Evolutionary conservation across 805 yeast genomes (phyloP), one percentile per base, ranked within the genome.

Genomic region (Saturnispora sekii): DNA sequence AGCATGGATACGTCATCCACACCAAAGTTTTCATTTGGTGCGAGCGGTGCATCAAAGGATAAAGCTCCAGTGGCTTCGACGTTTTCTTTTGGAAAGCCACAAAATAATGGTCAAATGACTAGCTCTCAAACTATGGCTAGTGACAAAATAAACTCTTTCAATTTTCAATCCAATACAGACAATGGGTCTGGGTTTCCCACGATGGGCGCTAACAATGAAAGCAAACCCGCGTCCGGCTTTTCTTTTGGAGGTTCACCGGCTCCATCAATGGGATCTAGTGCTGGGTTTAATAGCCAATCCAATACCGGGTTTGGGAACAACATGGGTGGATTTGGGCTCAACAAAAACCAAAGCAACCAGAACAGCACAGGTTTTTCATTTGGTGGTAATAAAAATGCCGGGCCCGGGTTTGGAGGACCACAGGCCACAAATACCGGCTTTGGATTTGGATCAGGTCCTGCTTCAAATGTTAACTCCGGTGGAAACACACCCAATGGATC

Each of bases 371-470:
- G 29, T 7, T 16, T 38, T 4, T 35, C 39, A 10, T 16, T 21
- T 21, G 26, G 26, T 21, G 26, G 26, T 21, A 5, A 4, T 21
- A 21, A 21, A 8, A 21, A 21, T 8, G 26, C 26, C 8, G 26
- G 26, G 26, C 6, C 45, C 15, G 31, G 36, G 7, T 28, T 39
- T 36, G 43, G 45, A 18, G 32, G 12, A 17, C 12, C 32, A n/a
- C 10, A 30, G 15, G 11, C 18, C 11, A 31, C 32, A 17, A 31
- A 16, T 18, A 35, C 12, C 8, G 46, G 38, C 3, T 43, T 43
- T 43, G 42, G 46, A 4, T 32, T 43, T 38, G 46, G 46, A 6
- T 43, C 46, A 10, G 42, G 42, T 2, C 42, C 46, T 9, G 42
- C 35, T 6, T 37, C 41, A n/a, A 38, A 32, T 21, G 41, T 26